These are phyloP conservation scores for Cucurbita pepo DNA, from an alignment of 306 rosid genomes.

Conservation along the genomic window DNA sequence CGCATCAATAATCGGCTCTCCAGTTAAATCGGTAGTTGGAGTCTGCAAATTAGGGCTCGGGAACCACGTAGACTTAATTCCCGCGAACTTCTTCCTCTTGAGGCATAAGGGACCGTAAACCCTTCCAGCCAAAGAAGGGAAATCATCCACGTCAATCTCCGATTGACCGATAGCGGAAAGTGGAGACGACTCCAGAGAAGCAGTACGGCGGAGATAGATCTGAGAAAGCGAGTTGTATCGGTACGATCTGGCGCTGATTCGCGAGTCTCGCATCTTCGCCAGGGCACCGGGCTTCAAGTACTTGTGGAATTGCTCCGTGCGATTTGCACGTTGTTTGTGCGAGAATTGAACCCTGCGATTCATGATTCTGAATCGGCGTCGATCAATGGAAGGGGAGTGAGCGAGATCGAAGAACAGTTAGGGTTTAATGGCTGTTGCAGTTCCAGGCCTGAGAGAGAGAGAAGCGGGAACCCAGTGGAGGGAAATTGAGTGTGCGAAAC, in stretches of 20 bases:
- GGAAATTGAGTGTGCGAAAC: background rate
- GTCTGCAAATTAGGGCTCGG: background rate
- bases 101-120: constrained; percentile 47
- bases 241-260: constrained; percentile 1
- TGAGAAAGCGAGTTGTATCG: constrained; percentile 11
- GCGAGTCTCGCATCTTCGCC: constrained; percentile 25
- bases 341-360: constrained; percentile 23
- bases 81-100: constrained; percentile 58
- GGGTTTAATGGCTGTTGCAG: background rate
- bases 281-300: constrained; percentile 81
- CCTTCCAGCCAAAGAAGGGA: constrained; percentile 34
- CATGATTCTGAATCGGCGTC: constrained; percentile 18
- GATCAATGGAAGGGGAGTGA: background rate
- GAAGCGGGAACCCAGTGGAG: background rate
- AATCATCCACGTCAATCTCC: constrained; percentile 4
- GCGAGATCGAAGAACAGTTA: background rate
- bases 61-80: constrained; percentile 9
- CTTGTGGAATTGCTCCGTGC: constrained; percentile 34
- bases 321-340: constrained; percentile 6
- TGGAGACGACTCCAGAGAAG: constrained; percentile 18
- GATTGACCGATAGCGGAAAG: constrained; percentile 8
- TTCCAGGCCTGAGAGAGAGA: background rate
- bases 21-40: background rate
- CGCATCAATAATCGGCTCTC: constrained; percentile 38
- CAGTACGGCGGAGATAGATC: constrained; percentile 20